Evolutionary conservation across 352 stramenopile species (phyloP).

Genomic region (Lagenidium giganteum): DNA sequence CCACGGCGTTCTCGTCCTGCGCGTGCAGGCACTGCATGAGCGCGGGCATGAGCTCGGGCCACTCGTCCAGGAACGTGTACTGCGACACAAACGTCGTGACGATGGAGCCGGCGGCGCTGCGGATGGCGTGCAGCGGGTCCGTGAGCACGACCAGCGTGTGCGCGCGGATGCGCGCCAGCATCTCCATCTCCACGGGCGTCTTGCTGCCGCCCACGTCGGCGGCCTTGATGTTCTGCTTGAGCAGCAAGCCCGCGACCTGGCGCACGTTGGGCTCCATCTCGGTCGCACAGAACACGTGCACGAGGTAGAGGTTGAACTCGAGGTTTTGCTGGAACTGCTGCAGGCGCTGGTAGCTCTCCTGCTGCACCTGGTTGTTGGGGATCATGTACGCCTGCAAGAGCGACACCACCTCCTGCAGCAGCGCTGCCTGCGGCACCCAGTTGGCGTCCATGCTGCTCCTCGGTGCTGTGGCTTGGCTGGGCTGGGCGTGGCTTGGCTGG

Average conservation of each 20-base stretch:
- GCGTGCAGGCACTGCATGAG: constrained; percentile 57
- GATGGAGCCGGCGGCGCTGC: constrained; percentile 69
- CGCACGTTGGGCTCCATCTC: constrained; percentile 62
- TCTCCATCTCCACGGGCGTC: constrained; percentile 53
- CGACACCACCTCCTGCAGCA: constrained; percentile 73
- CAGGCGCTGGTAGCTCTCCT: constrained; percentile 74
- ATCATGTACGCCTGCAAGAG: constrained; percentile 80
- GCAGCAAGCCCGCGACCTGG: constrained; percentile 71
- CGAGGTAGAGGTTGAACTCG: constrained; percentile 87
- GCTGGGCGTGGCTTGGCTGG: background rate
- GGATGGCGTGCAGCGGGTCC: constrained; percentile 62
- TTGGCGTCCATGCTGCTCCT: constrained; percentile 27
- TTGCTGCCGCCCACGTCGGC: constrained; percentile 50
- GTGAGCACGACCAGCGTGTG: constrained; percentile 67
- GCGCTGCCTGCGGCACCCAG: constrained; percentile 73
- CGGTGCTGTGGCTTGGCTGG: background rate
- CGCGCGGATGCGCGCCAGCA: constrained; percentile 75
- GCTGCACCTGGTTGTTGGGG: constrained; percentile 82
- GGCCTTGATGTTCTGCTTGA: constrained; percentile 86
- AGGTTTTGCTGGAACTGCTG: constrained; percentile 87
- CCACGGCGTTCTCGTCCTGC: constrained; percentile 56
- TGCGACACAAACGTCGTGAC: constrained; percentile 85
- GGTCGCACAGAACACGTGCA: constrained; percentile 69
- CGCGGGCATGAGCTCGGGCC: constrained; percentile 82
- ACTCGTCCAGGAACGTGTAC: constrained; percentile 86